phyloP scores from a whole-genome alignment of 768 basidiomycete species.

The Cubamyces lactineus region DNA sequence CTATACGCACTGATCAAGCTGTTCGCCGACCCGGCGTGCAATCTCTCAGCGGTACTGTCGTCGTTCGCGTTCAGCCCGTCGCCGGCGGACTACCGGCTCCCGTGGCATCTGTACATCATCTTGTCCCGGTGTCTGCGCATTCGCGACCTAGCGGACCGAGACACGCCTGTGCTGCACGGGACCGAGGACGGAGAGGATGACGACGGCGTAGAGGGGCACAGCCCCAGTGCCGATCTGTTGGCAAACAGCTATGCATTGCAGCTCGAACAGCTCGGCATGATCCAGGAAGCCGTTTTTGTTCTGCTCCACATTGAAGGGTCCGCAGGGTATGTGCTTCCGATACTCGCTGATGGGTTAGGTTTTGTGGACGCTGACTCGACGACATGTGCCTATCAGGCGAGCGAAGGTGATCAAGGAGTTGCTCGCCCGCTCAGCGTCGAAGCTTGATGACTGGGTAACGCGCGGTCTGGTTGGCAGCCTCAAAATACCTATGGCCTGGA shows the following conservation, averaged over 20 bases:
- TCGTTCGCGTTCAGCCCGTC: conserved; percentile 77
- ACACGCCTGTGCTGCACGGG: conserved; percentile 41
- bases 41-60: conserved; percentile 66
- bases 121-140: conserved; percentile 81
- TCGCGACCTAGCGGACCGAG: conserved; percentile 88
- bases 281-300: conserved; percentile 89
- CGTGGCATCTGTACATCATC: conserved; percentile 93
- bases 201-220: conserved; percentile 68
- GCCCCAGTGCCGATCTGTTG: conserved; percentile 80
- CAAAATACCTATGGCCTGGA: conserved; percentile 83
- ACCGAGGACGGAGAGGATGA: conserved; percentile 41
- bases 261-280: conserved; percentile 77
- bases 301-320: conserved; percentile 85
- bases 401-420: conserved; percentile 83
- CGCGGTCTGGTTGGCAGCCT: conserved; percentile 75
- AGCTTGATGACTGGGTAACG: conserved; percentile 72
- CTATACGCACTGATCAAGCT: conserved; percentile 83
- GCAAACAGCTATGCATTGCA: conserved; percentile 87
- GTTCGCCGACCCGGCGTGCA: conserved; percentile 70
- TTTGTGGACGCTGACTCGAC: neutral
- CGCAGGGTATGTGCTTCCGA: conserved; percentile 58
- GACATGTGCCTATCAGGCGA: conserved; percentile 52
- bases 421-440: conserved; percentile 66
- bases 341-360: neutral
- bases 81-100: conserved; percentile 78